Base-by-base conservation (phyloP, 768 basidiomycete species). In the Amanita inopinata region DNA sequence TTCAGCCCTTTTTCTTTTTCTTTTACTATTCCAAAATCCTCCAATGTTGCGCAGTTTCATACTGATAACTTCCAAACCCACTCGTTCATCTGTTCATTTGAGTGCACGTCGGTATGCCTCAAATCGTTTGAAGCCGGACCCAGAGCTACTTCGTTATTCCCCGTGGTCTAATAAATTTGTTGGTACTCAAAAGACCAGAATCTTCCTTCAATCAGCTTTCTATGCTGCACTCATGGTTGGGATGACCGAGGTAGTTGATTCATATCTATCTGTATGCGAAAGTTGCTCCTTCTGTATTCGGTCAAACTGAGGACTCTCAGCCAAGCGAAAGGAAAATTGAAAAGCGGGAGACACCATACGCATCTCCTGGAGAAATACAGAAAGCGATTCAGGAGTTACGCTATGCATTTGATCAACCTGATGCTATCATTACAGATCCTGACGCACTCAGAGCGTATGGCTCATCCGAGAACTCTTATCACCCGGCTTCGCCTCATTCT, bases 381-480 rank as follows among this genome's bases (percentile, higher is more conserved):
- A 49, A 57, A 15, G 78, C 80, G 7, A 80, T 82, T 12, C 53
- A 62, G 11, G 74, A 80, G 48, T 62, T 84, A 23, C 63, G 60
- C 17, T 46, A 52, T 3, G 57, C 60, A 10, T 64, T 84, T 50
- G 67, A 75, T 4, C 61, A 54, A n/a, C 55, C 61, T n/a, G 60
- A 66, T 28, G 53, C 60, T 12, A 72, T 83, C 18, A 61, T 66
- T 19, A 80, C 75, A 2, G 71, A 76, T 49, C 61, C 66, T 9
- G 64, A 71, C 24, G 60, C 65, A 12, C 61, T 85, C 18, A 60
- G 64, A 33, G 65, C 67, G 23, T 69, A 82, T 46, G 84, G 84
- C 3, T 78, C 72, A 24, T 85, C 82, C 1, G 75, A 75, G 48
- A 76, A 83, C 52, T 79, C 80, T 5, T 83, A 83, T 51, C 80